Conservation (phyloP, 768 basidiomycete genomes). For the Megacollybia marginata region DNA sequence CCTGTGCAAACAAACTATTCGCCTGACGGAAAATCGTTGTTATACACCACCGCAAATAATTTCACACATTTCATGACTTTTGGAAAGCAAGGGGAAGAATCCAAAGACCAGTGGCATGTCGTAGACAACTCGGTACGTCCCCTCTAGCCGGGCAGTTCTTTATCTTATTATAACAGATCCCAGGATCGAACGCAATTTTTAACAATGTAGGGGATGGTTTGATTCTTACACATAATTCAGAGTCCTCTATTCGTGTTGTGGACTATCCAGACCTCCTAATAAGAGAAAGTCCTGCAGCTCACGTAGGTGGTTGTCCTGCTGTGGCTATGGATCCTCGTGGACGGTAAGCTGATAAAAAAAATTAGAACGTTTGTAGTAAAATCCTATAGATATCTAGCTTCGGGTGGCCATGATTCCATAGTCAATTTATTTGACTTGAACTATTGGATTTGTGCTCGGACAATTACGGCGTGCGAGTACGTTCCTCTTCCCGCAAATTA, state of each 20-base stretch:
- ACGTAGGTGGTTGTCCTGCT: constrained; percentile 74
- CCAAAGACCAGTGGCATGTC: constrained; percentile 38
- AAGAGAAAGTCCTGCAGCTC: constrained; percentile 60
- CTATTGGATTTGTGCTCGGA: constrained; percentile 77
- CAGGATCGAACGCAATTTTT: constrained; percentile 65
- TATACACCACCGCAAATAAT: constrained; percentile 56
- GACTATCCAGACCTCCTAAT: constrained; percentile 58
- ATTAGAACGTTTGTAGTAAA: constrained; percentile 1
- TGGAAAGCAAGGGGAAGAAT: constrained; percentile 44
- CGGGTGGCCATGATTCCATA: constrained; percentile 77
- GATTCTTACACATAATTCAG: constrained; percentile 55
- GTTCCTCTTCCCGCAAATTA: constrained; percentile 19
- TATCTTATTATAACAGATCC: constrained; percentile 23
- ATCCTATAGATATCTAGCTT: constrained; percentile 59
- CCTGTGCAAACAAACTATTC: constrained; percentile 65
- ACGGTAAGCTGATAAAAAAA: constrained; percentile 28
- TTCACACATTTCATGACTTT: constrained; percentile 56
- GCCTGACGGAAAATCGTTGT: constrained; percentile 60
- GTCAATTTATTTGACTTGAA: constrained; percentile 73
- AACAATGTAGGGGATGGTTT: constrained; percentile 71
- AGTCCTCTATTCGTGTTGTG: constrained; percentile 60
- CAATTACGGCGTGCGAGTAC: constrained; percentile 76
- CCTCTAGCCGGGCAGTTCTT: constrained; percentile 9
- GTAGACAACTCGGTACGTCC: constrained; percentile 29
- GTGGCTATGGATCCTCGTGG: constrained; percentile 78